Evolutionary conservation across 2,329 filamentous ascomycete species (phyloP).

Genomic region (Verticillium tricorpus): DNA sequence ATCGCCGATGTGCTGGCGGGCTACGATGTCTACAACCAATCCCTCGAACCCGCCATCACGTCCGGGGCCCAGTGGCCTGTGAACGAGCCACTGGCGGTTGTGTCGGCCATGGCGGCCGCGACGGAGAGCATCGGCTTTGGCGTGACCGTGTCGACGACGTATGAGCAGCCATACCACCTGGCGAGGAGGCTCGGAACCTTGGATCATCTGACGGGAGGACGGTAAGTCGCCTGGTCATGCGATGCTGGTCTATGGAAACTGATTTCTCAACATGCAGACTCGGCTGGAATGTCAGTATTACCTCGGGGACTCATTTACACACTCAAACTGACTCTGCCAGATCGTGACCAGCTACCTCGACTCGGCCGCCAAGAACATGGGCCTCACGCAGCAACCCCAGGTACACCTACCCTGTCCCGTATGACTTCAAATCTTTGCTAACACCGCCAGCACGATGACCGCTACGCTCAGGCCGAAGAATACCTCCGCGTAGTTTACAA

Average conservation of each 20-base stretch:
- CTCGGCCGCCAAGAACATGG: slow-evolving; percentile 63
- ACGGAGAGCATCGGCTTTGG: slow-evolving; percentile 66
- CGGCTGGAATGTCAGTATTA: slow-evolving; percentile 46
- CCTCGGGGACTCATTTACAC: neutral
- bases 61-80: slow-evolving; percentile 68
- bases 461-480: slow-evolving; percentile 60
- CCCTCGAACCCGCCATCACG: slow-evolving; percentile 52
- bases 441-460: slow-evolving; percentile 51
- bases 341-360: slow-evolving; percentile 70
- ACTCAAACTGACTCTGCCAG: slow-evolving; percentile 17
- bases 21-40: slow-evolving; percentile 66
- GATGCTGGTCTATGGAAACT: neutral
- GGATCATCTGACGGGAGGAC: slow-evolving; percentile 62
- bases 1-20: slow-evolving; percentile 63
- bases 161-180: slow-evolving; percentile 67
- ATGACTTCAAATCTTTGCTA: neutral
- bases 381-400: slow-evolving; percentile 48
- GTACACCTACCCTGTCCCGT: slow-evolving; percentile 10
- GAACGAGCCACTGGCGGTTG: slow-evolving; percentile 60
- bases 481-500: slow-evolving; percentile 63
- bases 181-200: slow-evolving; percentile 61
- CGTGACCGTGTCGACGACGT: slow-evolving; percentile 65
- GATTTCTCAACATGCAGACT: slow-evolving; percentile 27
- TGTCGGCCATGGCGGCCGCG: slow-evolving; percentile 66
- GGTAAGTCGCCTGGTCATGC: slow-evolving; percentile 28